Conservation (phyloP, 192 early-diverging fungal species). For the Podila epigama region DNA sequence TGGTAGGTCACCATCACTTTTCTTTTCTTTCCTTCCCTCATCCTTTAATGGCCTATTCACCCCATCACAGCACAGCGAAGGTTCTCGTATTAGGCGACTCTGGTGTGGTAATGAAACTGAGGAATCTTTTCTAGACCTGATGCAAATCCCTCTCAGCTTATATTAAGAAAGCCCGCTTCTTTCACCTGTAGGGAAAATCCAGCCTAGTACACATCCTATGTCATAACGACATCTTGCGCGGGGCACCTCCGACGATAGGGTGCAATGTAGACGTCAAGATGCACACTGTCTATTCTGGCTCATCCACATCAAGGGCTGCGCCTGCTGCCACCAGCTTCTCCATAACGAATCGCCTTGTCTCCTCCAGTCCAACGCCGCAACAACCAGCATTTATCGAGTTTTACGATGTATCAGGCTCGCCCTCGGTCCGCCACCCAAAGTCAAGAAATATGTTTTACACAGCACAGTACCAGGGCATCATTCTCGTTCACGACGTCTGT, state of each 20-base stretch:
- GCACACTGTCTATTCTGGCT: slow-evolving; percentile 8
- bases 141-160: no score
- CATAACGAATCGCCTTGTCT: not conserved
- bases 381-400: slow-evolving; percentile 62
- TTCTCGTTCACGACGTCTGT: slow-evolving; percentile 62
- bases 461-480: slow-evolving; percentile 54
- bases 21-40: not conserved
- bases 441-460: slow-evolving; percentile 60
- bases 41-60: not conserved
- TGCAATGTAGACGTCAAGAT: slow-evolving; percentile 61
- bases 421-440: slow-evolving; percentile 48
- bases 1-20: not conserved
- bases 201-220: slow-evolving; percentile 62
- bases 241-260: slow-evolving; percentile 54
- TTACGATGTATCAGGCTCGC: slow-evolving; percentile 58
- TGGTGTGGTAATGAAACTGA: slow-evolving; percentile 39
- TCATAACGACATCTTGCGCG: slow-evolving; percentile 49
- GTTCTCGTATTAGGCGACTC: slow-evolving; percentile 42
- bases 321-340: slow-evolving; percentile 1
- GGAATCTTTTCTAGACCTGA: no score
- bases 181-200: slow-evolving; percentile 54
- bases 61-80: slow-evolving; percentile 13
- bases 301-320: not conserved
- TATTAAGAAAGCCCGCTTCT: no score
- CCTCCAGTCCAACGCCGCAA: not conserved